Evolutionary conservation across 176 grass and related monocot species (phyloP).

Genomic region (Eragrostis nindensis): DNA sequence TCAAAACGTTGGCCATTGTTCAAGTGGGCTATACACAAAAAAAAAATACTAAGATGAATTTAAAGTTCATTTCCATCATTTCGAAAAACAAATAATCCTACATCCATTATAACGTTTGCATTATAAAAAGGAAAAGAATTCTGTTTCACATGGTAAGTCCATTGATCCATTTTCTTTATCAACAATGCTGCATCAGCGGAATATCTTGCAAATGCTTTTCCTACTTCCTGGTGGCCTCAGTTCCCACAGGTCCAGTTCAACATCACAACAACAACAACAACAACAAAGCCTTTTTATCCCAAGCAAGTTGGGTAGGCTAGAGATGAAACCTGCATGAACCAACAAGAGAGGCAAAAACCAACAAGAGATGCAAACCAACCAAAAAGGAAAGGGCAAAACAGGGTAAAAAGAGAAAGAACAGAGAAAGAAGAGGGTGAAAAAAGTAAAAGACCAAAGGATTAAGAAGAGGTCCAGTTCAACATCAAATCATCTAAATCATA

Average conservation of each 20-base stretch:
- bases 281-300: too few species aligned
- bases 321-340: too few species aligned
- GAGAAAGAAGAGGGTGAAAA: too few species aligned
- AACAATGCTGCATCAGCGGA: background rate
- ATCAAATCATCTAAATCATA: constrained; percentile 26
- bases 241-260: constrained; percentile 31
- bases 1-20: background rate
- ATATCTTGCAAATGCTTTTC: background rate
- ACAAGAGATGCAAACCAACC: too few species aligned
- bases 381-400: too few species aligned
- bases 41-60: background rate
- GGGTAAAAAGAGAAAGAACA: too few species aligned
- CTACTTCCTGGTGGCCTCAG: constrained; percentile 21
- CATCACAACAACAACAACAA: too few species aligned
- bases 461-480: constrained; percentile 32
- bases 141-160: background rate
- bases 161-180: constrained; percentile 27
- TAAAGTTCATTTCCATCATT: constrained; percentile 21
- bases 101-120: background rate
- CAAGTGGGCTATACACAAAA: constrained; percentile 1
- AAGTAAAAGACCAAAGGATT: too few species aligned
- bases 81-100: background rate
- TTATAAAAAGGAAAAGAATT: background rate
- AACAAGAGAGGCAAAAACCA: too few species aligned
- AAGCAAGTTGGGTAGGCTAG: too few species aligned